Conservation (phyloP, 768 basidiomycete species). For the Pisolithus tinctorius region DNA sequence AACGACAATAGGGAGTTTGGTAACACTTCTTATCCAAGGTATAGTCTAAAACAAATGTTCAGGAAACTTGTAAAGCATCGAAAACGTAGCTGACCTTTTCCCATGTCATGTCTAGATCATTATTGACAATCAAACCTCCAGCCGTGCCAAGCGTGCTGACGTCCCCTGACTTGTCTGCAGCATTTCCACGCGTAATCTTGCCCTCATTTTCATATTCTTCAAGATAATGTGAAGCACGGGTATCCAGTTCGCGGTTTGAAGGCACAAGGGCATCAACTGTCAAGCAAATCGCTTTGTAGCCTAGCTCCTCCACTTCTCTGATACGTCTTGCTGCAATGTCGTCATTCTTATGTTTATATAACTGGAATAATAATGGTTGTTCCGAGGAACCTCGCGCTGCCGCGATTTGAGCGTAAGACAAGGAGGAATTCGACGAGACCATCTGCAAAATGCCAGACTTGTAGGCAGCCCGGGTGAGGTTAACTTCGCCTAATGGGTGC, state of each 20-base stretch:
- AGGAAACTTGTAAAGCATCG: neutral
- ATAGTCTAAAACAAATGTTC: constrained; percentile 44
- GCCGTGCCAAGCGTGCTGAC: constrained; percentile 54
- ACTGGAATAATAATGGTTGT: constrained; percentile 72
- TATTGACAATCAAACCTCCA: constrained; percentile 56
- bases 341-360: constrained; percentile 78
- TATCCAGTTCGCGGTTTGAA: constrained; percentile 75
- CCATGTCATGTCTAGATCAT: constrained; percentile 76
- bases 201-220: constrained; percentile 49
- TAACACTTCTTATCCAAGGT: constrained; percentile 67
- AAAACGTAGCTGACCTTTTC: constrained; percentile 39
- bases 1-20: constrained; percentile 64
- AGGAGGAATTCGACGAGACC: constrained; percentile 73
- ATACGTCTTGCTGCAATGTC: constrained; percentile 61
- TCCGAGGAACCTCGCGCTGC: constrained; percentile 42
- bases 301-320: constrained; percentile 59
- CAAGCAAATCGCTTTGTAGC: constrained; percentile 85
- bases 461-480: constrained; percentile 68
- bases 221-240: constrained; percentile 48
- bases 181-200: constrained; percentile 14
- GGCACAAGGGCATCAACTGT: constrained; percentile 87
- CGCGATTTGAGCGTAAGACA: constrained; percentile 60
- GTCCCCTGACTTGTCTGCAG: constrained; percentile 26
- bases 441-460: constrained; percentile 72
- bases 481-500: constrained; percentile 84